Percentiles rank a stretch among this genome's conserved stretches.
Evolutionary conservation across 2,329 filamentous ascomycete genomes (phyloP).

Genomic region (Rutstroemia sp.): DNA sequence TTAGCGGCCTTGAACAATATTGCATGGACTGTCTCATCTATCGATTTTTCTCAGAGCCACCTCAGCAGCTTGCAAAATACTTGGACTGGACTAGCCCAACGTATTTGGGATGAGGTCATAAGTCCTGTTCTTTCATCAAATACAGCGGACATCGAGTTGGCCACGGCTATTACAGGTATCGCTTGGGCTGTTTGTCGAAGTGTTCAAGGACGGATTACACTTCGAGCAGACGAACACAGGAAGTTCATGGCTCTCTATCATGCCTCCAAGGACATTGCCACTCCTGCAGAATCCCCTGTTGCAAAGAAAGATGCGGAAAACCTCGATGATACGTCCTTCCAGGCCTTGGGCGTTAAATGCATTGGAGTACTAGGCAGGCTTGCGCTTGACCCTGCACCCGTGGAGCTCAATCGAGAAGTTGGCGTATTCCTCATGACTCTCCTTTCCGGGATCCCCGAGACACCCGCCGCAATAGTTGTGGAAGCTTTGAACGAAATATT

Average conservation of each 20-base stretch:
- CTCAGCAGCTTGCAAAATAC: constrained; percentile 39
- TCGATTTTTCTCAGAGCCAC: constrained; percentile 52
- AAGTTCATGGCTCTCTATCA: constrained; percentile 61
- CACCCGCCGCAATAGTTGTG: constrained; percentile 49
- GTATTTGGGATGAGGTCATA: constrained; percentile 52
- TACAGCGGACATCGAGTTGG: constrained; percentile 53
- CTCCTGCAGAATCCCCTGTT: constrained; percentile 16
- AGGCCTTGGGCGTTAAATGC: constrained; percentile 55
- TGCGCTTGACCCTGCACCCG: constrained; percentile 46
- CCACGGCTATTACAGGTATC: constrained; percentile 56
- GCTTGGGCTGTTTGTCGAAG: constrained; percentile 58
- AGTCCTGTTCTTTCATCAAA: constrained; percentile 51
- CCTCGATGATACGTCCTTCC: constrained; percentile 46
- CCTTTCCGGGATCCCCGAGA: constrained; percentile 43
- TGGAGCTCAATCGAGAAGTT: constrained; percentile 52
- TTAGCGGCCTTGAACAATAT: constrained; percentile 60
- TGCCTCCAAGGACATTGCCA: constrained; percentile 40
- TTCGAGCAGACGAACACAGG: constrained; percentile 47
- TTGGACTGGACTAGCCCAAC: constrained; percentile 47
- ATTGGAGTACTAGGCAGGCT: constrained; percentile 59
- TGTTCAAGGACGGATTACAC: constrained; percentile 41
- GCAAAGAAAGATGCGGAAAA: constrained; percentile 12
- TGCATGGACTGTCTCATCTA: constrained; percentile 56
- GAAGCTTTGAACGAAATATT: constrained; percentile 61
- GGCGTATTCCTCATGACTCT: constrained; percentile 55